Base-by-base conservation (phyloP, 1,139 yeast genomes). In the Kurtzmaniella quercitrusa region DNA sequence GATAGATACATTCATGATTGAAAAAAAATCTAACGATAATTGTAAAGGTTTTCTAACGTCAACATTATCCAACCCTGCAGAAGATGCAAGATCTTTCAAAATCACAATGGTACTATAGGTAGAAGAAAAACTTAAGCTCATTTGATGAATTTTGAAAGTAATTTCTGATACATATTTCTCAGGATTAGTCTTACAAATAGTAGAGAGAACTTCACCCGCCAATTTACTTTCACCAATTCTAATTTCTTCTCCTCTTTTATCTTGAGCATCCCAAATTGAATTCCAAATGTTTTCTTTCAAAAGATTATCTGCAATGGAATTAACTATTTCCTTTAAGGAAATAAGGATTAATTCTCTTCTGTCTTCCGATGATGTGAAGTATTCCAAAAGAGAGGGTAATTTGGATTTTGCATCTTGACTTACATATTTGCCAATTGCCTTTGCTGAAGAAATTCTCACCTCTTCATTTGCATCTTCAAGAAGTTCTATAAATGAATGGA, bases 371-470 rank as follows among this genome's bases (percentile, higher is more conserved):
- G 49, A 50, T 3, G 46, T 46, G 33, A 73, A 52, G 34, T 59
- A 52, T 1, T 47, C 43, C 21, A 77, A 48, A 38, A 77, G 55
- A 3, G 50, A 51, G 1, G 64, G 60, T 18, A 77, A 54, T 46
- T 73, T 67, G 2, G 49, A 50, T 1, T 57, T 53, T 7, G 70
- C 52, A 47, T 75, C 66, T 27, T 63, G 62, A 10, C 73, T 63
- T 7, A 75, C 68, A 25, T 78, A 57, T 12, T 74, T 68, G 1
- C 88, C 85, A 34, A 81, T 60, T 0, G 85, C 69, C 40, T 72
- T 70, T 0, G 85, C 77, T 1, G 82, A 71, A 6, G 77, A 77
- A 17, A 64, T 49, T 43, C 69, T 69, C 9, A 75, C 58, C 6
- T 60, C 58, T 15, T 71, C 78, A 39, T 52, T 54, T 16, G 48